A percentile compares a stretch with the other conserved stretches of the same genome.
Evolutionary conservation across 306 rosid genomes (phyloP).

Genomic region (Citrullus colocynthis): DNA sequence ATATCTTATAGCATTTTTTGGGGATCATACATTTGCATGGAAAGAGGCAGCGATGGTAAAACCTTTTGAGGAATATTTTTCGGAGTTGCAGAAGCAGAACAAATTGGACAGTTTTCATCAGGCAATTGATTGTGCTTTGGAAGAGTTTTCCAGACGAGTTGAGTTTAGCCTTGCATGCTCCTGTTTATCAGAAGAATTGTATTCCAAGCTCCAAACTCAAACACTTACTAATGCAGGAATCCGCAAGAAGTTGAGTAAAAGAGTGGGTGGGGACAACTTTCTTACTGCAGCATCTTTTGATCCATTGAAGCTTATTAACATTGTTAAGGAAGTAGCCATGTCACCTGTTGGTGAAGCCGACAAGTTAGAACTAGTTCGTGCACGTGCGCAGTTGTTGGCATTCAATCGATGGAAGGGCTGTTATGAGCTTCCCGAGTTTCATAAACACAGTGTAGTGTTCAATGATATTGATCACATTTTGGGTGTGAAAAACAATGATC

Average conservation of each 20-base stretch:
- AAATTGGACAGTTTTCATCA: slow-evolving; percentile 27
- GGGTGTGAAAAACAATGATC: slow-evolving; percentile 10
- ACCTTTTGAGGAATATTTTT: slow-evolving; percentile 47
- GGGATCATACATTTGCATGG: slow-evolving; percentile 80
- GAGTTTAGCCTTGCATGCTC: slow-evolving; percentile 62
- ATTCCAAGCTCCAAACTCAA: slow-evolving; percentile 34
- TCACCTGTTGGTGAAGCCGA: slow-evolving; percentile 29
- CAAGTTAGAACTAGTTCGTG: slow-evolving; percentile 32
- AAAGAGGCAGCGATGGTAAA: slow-evolving; percentile 55
- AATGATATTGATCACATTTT: slow-evolving; percentile 27
- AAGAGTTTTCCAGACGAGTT: slow-evolving; percentile 64
- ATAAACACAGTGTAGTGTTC: slow-evolving; percentile 23
- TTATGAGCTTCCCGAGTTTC: slow-evolving; percentile 41
- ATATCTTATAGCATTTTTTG: slow-evolving; percentile 56
- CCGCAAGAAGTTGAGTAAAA: slow-evolving; percentile 31
- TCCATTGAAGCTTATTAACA: slow-evolving; percentile 38
- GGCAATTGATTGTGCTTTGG: slow-evolving; percentile 66
- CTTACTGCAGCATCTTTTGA: slow-evolving; percentile 37
- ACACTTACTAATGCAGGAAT: slow-evolving; percentile 44
- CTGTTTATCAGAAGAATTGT: slow-evolving; percentile 43
- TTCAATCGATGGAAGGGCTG: slow-evolving; percentile 51
- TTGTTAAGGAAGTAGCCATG: slow-evolving; percentile 36
- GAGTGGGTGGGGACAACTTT: slow-evolving; percentile 38
- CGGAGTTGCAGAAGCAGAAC: slow-evolving; percentile 55
- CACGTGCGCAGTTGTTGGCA: slow-evolving; percentile 39